A percentile compares a stretch with the other conserved stretches of the same genome.
Conservation (phyloP, 139 green algal species). For the Chlamydomonas sp. region DNA sequence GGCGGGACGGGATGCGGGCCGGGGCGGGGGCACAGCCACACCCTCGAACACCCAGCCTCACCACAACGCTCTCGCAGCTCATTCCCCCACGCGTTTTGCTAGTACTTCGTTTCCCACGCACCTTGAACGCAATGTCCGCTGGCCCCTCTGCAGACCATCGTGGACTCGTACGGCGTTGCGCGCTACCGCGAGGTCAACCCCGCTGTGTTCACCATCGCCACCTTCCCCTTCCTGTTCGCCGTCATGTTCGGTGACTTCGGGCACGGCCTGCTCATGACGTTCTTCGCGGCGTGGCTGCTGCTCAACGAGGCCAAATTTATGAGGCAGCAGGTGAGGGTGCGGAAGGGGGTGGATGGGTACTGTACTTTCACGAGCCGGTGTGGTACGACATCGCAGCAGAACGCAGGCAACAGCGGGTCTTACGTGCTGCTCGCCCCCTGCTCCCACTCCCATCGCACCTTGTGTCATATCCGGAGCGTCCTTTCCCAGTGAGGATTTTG, state of each 20-base stretch:
- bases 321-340: slow-evolving; percentile 48
- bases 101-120: too few relatives aligned
- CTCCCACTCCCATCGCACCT: neutral
- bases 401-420: too few relatives aligned
- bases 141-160: slow-evolving; percentile 63
- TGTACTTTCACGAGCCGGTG: too few relatives aligned
- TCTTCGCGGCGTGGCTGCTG: slow-evolving; percentile 83
- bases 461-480: neutral
- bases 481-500: neutral
- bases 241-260: slow-evolving; percentile 99
- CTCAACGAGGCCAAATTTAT: slow-evolving; percentile 83
- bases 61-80: too few relatives aligned
- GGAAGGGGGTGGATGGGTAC: neutral
- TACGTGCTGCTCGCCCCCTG: neutral
- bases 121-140: neutral
- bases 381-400: too few relatives aligned
- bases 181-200: slow-evolving; percentile 97
- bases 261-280: slow-evolving; percentile 92
- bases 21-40: neutral
- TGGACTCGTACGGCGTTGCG: slow-evolving; percentile 97
- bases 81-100: too few relatives aligned
- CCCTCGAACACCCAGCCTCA: neutral
- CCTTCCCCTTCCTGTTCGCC: slow-evolving; percentile 99
- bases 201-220: slow-evolving; percentile 95
- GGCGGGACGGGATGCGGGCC: neutral